Evolutionary conservation across 2,329 filamentous ascomycete genomes (phyloP).

Genomic region (Bimuria novae-zelandiae): DNA sequence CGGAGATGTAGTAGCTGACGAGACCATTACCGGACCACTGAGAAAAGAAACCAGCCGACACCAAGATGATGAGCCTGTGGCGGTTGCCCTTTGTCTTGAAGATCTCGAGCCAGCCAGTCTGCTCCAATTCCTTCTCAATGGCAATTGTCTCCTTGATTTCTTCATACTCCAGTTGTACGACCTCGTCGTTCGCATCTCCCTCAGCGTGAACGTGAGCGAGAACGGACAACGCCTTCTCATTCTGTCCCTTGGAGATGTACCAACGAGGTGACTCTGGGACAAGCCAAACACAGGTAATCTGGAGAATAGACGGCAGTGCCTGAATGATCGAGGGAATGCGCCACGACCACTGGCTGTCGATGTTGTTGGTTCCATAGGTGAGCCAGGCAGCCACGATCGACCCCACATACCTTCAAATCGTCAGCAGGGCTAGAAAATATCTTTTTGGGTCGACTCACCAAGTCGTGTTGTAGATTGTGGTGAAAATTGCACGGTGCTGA

Average conservation of each 20-base stretch:
- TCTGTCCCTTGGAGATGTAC: slow-evolving; percentile 64
- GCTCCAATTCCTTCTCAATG: slow-evolving; percentile 54
- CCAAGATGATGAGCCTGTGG: slow-evolving; percentile 58
- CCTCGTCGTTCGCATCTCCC: slow-evolving; percentile 49
- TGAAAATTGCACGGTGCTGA: slow-evolving; percentile 31
- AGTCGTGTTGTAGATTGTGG: slow-evolving; percentile 28
- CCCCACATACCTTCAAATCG: slow-evolving; percentile 60
- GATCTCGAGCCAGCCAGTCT: slow-evolving; percentile 51
- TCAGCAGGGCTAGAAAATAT: slow-evolving; percentile 6
- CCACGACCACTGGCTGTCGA: slow-evolving; percentile 54
- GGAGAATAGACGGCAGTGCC: slow-evolving; percentile 47
- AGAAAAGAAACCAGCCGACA: slow-evolving; percentile 60
- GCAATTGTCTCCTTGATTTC: slow-evolving; percentile 57
- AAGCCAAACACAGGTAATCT: slow-evolving; percentile 45
- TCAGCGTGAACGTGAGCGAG: slow-evolving; percentile 66
- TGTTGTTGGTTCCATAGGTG: slow-evolving; percentile 42
- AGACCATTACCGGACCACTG: slow-evolving; percentile 50
- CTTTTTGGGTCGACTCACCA: slow-evolving; percentile 55
- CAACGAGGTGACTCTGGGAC: slow-evolving; percentile 66
- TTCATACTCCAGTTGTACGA: slow-evolving; percentile 54
- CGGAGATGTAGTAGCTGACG: slow-evolving; percentile 50
- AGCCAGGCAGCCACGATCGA: slow-evolving; percentile 58
- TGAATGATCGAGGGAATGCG: slow-evolving; percentile 61
- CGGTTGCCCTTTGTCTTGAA: slow-evolving; percentile 58
- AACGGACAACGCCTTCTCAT: slow-evolving; percentile 62